phyloP scores from a whole-genome alignment of 1,284 basidiomycete genomes.

The Cryptococcus sp. region DNA sequence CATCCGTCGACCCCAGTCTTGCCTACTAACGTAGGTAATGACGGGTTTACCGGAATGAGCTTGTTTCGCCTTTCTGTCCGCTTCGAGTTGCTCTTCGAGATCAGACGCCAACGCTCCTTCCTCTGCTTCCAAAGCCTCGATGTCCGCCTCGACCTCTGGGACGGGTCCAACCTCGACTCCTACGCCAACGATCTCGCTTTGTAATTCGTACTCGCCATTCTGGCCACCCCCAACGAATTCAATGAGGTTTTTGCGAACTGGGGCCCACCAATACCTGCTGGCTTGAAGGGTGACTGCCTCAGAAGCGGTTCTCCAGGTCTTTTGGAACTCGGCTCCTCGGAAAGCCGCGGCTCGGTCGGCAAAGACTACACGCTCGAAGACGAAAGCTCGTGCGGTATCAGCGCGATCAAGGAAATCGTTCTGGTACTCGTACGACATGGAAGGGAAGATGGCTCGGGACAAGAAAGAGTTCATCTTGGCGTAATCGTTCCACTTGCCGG shows the following conservation, averaged over 20 bases:
- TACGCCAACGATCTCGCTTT: conserved; percentile 26
- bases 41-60: conserved; percentile 57
- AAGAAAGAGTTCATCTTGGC: conserved; percentile 68
- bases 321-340: conserved; percentile 65
- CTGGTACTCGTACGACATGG: conserved; percentile 61
- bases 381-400: conserved; percentile 66
- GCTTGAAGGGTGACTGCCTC: conserved; percentile 72
- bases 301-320: conserved; percentile 71
- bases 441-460: conserved; percentile 72
- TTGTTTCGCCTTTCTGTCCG: conserved; percentile 21
- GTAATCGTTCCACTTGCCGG: conserved; percentile 81
- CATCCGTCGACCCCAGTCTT: conserved; percentile 76
- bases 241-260: conserved; percentile 70
- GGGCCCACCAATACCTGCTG: conserved; percentile 76
- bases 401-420: conserved; percentile 62
- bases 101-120: conserved; percentile 30
- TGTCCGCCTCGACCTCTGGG: conserved; percentile 24
- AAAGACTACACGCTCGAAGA: conserved; percentile 79
- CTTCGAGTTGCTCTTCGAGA: conserved; percentile 22
- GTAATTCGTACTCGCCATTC: conserved; percentile 43
- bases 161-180: conserved; percentile 22
- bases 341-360: conserved; percentile 80
- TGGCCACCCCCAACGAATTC: conserved; percentile 64
- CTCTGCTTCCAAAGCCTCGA: conserved; percentile 34
- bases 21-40: conserved; percentile 83